These are phyloP conservation scores for Ophiocordyceps camponoti-floridani DNA, from an alignment of 2,329 filamentous ascomycete genomes.

Conservation along the genomic window DNA sequence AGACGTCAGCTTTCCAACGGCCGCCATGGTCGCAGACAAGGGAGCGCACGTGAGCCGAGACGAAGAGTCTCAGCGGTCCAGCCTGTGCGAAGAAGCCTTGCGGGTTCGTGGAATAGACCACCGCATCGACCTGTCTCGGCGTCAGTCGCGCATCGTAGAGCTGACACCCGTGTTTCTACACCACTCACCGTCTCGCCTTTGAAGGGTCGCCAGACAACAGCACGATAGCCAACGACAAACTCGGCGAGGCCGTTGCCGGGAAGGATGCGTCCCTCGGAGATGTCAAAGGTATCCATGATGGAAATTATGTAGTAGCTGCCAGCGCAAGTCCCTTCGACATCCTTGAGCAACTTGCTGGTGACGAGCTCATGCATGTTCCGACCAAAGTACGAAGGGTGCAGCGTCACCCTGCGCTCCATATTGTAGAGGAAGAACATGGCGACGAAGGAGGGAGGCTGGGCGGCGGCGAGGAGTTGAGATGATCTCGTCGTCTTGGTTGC, in stretches of 20 bases:
- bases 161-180: neutral
- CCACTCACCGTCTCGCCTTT: slow-evolving; percentile 81
- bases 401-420: slow-evolving; percentile 81
- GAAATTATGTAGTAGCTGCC: slow-evolving; percentile 96
- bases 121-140: slow-evolving; percentile 63
- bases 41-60: slow-evolving; percentile 58
- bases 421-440: slow-evolving; percentile 97
- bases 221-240: slow-evolving; percentile 87
- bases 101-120: slow-evolving; percentile 79
- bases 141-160: slow-evolving; percentile 10
- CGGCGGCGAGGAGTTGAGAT: neutral
- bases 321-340: slow-evolving; percentile 89
- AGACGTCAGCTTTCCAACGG: neutral
- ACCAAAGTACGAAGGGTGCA: slow-evolving; percentile 95
- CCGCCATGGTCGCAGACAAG: neutral
- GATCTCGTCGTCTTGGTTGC: too few species aligned
- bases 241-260: slow-evolving; percentile 84
- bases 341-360: slow-evolving; percentile 71
- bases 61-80: slow-evolving; percentile 61
- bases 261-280: slow-evolving; percentile 82
- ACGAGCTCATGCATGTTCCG: slow-evolving; percentile 86
- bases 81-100: slow-evolving; percentile 83
- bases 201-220: slow-evolving; percentile 95
- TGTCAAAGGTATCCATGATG: slow-evolving; percentile 91
- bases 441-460: neutral